Evolutionary conservation across 176 grass and related monocot species (phyloP), one percentile per base, ranked within the genome.

Genomic region (Triticum dicoccoides): DNA sequence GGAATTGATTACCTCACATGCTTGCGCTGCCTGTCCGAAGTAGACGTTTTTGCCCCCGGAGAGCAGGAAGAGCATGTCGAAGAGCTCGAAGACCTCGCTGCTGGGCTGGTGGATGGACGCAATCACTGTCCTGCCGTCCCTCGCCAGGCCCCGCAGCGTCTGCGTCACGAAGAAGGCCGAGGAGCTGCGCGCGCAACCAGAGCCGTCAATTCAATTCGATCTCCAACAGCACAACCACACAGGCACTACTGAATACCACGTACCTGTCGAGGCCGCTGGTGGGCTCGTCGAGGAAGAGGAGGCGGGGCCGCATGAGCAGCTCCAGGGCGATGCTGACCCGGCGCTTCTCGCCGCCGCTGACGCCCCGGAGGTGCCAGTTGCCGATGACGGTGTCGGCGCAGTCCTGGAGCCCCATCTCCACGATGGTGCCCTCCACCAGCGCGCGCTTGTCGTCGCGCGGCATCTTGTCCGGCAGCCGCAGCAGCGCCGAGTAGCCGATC

Each of bases 221-320:
- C 58, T 74, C 71, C 71, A 33, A 64, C 82, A 11, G 15, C 20
- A 32, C 38, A 29, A 18, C 61, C 54, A 79, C 54, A 21, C 76
- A 59, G 15, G 51, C 29, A 13, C 33, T 10, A 1, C 1, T 5
- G 17, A 15, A 51, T 18, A 13, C 12, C 17, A 54, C 52, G 61
- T 84, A 99, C 97, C 97, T 99, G 88, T 99, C 97, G 72, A 99
- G 97, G 47, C 97, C 97, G 61, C 97, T 99, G 44, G 97, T 99
- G 67, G 97, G 97, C 89, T 99, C 97, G 62, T 99, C 97, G 52
- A 99, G 94, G 97, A 99, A 97, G 85, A 99, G 97, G 80, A 99
- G 87, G 9, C 97, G 88, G 3, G 97, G 97, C 10, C 97, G 85
- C 97, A 96, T 99, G 85, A 99, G 94, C 65, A 99, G 95, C 87